A percentile compares a stretch with the other conserved stretches of the same genome.
These are phyloP conservation scores for Penicillium coprophilum DNA, from an alignment of 495 filamentous ascomycete genomes.

Conservation along the genomic window DNA sequence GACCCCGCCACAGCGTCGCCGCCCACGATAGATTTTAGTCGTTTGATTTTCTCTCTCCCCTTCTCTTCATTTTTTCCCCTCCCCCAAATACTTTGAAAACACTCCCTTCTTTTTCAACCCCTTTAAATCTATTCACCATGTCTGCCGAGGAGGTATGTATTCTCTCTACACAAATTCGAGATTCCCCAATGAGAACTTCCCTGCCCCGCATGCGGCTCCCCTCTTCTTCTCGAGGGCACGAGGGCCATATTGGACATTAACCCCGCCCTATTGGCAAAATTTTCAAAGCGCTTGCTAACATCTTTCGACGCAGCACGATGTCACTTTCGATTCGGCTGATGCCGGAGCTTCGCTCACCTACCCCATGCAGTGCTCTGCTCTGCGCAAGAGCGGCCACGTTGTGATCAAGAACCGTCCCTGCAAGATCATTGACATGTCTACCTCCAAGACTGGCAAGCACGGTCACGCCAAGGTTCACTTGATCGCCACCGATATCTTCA, in stretches of 20 bases:
- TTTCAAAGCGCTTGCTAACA: slow-evolving; percentile 12
- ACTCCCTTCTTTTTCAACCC: slow-evolving; percentile 13
- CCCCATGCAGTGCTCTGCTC: slow-evolving; percentile 98
- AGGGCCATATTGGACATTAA: slow-evolving; percentile 12
- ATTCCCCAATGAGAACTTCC: slow-evolving; percentile 15
- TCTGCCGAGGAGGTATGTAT: slow-evolving; percentile 42
- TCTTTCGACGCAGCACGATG: slow-evolving; percentile 64
- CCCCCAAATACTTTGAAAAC: slow-evolving; percentile 18
- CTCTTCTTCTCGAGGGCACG: slow-evolving; percentile 24
- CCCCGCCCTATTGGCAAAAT: background rate
- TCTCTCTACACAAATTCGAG: slow-evolving; percentile 4
- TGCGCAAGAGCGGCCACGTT: slow-evolving; percentile 98
- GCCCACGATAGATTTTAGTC: slow-evolving; percentile 13
- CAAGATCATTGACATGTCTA: slow-evolving; percentile 99
- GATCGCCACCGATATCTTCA: slow-evolving; percentile 97
- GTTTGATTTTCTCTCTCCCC: slow-evolving; percentile 17
- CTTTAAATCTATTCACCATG: slow-evolving; percentile 39
- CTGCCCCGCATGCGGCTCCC: slow-evolving; percentile 41
- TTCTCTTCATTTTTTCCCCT: slow-evolving; percentile 27
- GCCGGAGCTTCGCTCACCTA: slow-evolving; percentile 90
- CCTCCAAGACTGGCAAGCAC: slow-evolving; percentile 99
- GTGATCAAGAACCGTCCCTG: slow-evolving; percentile 97
- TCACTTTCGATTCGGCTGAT: slow-evolving; percentile 88
- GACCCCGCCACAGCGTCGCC: slow-evolving; percentile 26
- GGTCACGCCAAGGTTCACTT: slow-evolving; percentile 99